Percentiles rank a stretch among this genome's conserved stretches.
Evolutionary conservation across 2,329 filamentous ascomycete species (phyloP).

Genomic region (Malbranchea cinnamomea): DNA sequence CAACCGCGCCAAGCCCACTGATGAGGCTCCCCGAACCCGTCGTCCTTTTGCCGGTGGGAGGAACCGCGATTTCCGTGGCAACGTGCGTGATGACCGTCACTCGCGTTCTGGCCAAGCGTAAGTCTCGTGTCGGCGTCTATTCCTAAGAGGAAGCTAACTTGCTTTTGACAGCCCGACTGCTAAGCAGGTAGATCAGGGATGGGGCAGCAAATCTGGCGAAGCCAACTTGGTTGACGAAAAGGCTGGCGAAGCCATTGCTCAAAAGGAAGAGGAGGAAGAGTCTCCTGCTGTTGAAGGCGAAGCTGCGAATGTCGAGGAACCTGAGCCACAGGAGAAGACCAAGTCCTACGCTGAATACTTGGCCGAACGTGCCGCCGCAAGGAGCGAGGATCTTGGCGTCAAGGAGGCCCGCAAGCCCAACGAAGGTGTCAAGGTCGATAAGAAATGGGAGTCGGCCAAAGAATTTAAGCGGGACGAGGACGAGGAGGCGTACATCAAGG

Average conservation of each 20-base stretch:
- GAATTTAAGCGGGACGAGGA: slow-evolving; percentile 39
- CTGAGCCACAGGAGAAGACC: slow-evolving; percentile 68
- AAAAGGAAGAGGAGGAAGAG: slow-evolving; percentile 65
- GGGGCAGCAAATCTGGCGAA: slow-evolving; percentile 69
- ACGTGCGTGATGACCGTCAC: slow-evolving; percentile 45
- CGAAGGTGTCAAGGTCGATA: slow-evolving; percentile 73
- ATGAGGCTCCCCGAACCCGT: slow-evolving; percentile 38
- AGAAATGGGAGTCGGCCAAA: slow-evolving; percentile 88
- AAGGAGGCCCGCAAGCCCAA: slow-evolving; percentile 76
- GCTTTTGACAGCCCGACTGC: slow-evolving; percentile 23
- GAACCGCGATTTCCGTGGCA: slow-evolving; percentile 43
- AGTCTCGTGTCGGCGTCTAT: slow-evolving; percentile 15
- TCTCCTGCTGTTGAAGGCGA: slow-evolving; percentile 35
- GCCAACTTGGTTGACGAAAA: slow-evolving; percentile 84
- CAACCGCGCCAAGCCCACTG: slow-evolving; percentile 69
- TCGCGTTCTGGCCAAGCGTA: slow-evolving; percentile 46
- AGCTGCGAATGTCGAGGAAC: slow-evolving; percentile 19
- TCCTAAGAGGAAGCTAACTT: slow-evolving; percentile 13
- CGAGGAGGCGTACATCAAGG: slow-evolving; percentile 61
- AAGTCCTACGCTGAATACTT: slow-evolving; percentile 86
- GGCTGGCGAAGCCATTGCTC: slow-evolving; percentile 77
- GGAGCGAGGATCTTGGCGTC: slow-evolving; percentile 47
- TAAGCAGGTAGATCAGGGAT: slow-evolving; percentile 57
- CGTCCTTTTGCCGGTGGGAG: slow-evolving; percentile 20
- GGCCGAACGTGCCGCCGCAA: slow-evolving; percentile 61